Evolutionary conservation across 495 filamentous ascomycete species (phyloP).

Genomic region (Thermochaetoides thermophila): DNA sequence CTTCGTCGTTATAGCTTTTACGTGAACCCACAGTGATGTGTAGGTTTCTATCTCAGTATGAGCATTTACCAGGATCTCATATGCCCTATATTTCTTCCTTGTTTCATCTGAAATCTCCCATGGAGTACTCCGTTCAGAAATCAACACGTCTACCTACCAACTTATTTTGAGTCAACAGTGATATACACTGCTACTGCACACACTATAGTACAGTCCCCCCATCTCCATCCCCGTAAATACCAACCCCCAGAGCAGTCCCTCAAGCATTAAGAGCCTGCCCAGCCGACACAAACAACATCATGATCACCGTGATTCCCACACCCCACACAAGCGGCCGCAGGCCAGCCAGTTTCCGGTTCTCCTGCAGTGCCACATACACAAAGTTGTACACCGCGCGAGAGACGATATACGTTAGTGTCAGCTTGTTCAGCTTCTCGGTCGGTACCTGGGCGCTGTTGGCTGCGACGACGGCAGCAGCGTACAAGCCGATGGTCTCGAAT

Average conservation of each 20-base stretch:
- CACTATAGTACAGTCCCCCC: too few species aligned
- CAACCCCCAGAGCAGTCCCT: too few species aligned
- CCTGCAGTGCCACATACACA: slow-evolving; percentile 30
- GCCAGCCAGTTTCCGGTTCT: slow-evolving; percentile 18
- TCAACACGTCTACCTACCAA: too few species aligned
- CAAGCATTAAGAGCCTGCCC: too few species aligned
- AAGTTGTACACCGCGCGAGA: slow-evolving; percentile 30
- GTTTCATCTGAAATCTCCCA: too few species aligned
- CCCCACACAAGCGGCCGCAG: slow-evolving; percentile 27
- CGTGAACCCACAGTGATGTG: too few species aligned
- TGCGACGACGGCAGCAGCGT: slow-evolving; percentile 34
- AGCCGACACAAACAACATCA: slow-evolving; percentile 29
- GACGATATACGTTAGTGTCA: slow-evolving; percentile 27
- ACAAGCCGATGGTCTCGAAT: slow-evolving; percentile 36
- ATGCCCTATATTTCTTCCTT: too few species aligned
- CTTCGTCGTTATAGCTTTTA: too few species aligned
- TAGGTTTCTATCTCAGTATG: background rate
- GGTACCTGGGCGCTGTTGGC: slow-evolving; percentile 29
- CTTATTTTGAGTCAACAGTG: too few species aligned
- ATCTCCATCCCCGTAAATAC: background rate
- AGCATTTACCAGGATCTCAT: background rate
- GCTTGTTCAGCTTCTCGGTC: slow-evolving; percentile 21
- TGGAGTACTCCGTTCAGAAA: too few species aligned
- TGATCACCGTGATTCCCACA: slow-evolving; percentile 14
- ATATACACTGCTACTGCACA: too few species aligned